A percentile compares a stretch with the other conserved stretches of the same genome.
Evolutionary conservation across 169 alveolate genomes (phyloP).

Genomic region (Plasmodium falciparum): DNA sequence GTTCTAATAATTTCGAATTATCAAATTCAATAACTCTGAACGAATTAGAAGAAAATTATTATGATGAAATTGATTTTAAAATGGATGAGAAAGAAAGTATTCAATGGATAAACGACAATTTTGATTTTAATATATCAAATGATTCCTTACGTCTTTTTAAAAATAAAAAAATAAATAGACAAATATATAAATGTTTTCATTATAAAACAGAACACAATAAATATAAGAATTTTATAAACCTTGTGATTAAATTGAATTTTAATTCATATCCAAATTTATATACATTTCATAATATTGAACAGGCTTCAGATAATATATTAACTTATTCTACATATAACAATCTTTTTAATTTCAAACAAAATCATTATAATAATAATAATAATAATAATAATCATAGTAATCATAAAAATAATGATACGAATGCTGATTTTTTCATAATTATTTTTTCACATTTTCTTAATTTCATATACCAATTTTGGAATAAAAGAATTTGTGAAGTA

Average conservation of each 20-base stretch:
- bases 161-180: conserved; percentile 37
- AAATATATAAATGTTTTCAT: conserved; percentile 38
- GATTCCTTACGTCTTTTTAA: conserved; percentile 29
- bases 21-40: conserved; percentile 8
- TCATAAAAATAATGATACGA: conserved; percentile 1
- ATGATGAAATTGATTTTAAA: conserved; percentile 28
- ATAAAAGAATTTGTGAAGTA: conserved; percentile 13
- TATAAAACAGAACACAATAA: conserved; percentile 14
- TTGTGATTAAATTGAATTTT: conserved; percentile 44
- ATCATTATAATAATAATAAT: neutral
- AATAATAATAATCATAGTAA: neutral
- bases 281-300: conserved; percentile 33
- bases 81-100: conserved; percentile 28
- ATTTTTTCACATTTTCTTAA: conserved; percentile 34
- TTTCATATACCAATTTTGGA: conserved; percentile 19
- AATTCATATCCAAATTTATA: conserved; percentile 24
- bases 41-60: conserved; percentile 30
- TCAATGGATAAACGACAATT: conserved; percentile 47
- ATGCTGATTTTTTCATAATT: conserved; percentile 20
- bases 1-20: conserved; percentile 15
- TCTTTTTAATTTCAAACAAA: conserved; percentile 12
- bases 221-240: conserved; percentile 19
- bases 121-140: conserved; percentile 26
- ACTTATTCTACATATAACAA: conserved; percentile 13
- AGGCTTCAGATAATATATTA: conserved; percentile 34